Percentiles rank a stretch among this genome's conserved stretches.
These are phyloP conservation scores for Aspergillus felis DNA, from an alignment of 2,329 filamentous ascomycete species.

Conservation along the genomic window DNA sequence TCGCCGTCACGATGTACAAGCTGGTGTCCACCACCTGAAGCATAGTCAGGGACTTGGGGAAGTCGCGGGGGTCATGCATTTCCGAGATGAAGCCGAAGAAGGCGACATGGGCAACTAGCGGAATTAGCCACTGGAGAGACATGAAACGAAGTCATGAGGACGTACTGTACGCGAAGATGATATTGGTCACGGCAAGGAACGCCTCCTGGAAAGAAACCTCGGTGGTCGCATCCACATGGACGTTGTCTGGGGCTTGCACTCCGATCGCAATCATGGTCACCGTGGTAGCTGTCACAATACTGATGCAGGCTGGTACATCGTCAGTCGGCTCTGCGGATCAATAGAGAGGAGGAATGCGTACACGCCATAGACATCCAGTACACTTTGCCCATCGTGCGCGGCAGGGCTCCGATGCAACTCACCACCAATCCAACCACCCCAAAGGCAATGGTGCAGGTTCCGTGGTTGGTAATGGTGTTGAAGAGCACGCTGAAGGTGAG, in stretches of 20 bases:
- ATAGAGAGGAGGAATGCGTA: conserved; percentile 21
- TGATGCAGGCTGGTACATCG: conserved; percentile 51
- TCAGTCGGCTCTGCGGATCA: conserved; percentile 1
- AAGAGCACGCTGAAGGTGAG: conserved; percentile 66
- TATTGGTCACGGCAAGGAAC: conserved; percentile 62
- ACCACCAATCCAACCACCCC: conserved; percentile 56
- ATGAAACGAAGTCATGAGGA: background rate
- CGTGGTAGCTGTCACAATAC: conserved; percentile 59
- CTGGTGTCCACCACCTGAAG: conserved; percentile 58
- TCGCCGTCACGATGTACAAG: conserved; percentile 64
- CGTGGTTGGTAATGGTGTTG: conserved; percentile 59
- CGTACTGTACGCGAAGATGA: conserved; percentile 63
- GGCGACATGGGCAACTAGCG: conserved; percentile 54
- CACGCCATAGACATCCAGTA: conserved; percentile 58
- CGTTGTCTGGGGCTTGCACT: conserved; percentile 42
- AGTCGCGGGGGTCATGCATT: conserved; percentile 57
- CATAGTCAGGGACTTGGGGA: conserved; percentile 58
- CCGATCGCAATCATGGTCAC: conserved; percentile 65
- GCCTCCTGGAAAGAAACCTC: conserved; percentile 49
- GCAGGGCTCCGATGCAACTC: conserved; percentile 57
- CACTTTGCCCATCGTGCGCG: conserved; percentile 59
- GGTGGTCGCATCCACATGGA: conserved; percentile 33
- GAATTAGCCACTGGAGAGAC: background rate
- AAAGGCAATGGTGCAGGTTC: conserved; percentile 61
- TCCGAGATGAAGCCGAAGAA: conserved; percentile 66